Percentiles rank a stretch among this genome's conserved stretches.
phyloP scores from a whole-genome alignment of 805 yeast species.

The Ogataea haglerorum region DNA sequence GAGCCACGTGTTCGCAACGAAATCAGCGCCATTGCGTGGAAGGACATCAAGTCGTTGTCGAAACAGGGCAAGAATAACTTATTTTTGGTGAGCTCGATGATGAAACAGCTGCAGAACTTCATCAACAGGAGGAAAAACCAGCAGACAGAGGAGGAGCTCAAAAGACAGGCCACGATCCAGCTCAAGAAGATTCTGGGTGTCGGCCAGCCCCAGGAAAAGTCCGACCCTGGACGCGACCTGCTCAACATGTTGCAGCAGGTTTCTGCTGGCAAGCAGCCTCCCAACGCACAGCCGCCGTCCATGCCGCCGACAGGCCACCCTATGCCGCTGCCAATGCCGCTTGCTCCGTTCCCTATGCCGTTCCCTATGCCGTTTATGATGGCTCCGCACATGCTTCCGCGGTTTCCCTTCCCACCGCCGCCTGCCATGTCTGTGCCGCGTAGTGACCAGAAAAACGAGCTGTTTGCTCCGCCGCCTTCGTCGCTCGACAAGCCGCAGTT shows the following conservation, averaged over 20 bases:
- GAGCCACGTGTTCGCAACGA: constrained; percentile 85
- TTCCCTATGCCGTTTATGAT: constrained; percentile 16
- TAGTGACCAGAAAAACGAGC: constrained; percentile 12
- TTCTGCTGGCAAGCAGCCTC: constrained; percentile 32
- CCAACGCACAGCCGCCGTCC: constrained; percentile 15
- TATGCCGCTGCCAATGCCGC: constrained; percentile 23
- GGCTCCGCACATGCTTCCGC: constrained; percentile 12
- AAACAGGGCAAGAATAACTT: constrained; percentile 36
- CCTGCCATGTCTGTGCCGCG: constrained; percentile 7
- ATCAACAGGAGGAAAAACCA: constrained; percentile 48
- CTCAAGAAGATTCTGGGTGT: constrained; percentile 65
- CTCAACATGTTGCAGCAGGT: constrained; percentile 57
- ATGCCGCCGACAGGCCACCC: constrained; percentile 23
- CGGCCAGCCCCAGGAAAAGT: constrained; percentile 33
- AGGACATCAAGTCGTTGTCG: constrained; percentile 46
- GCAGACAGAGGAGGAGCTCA: constrained; percentile 55
- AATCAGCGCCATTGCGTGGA: constrained; percentile 81
- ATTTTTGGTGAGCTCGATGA: constrained; percentile 46
- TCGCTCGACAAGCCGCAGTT: constrained; percentile 33
- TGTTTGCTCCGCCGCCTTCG: constrained; percentile 31
- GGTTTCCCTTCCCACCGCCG: constrained; percentile 15
- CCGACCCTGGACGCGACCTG: constrained; percentile 76
- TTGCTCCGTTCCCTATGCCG: constrained; percentile 18
- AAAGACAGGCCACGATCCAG: constrained; percentile 59
- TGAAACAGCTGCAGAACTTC: constrained; percentile 53